Base-by-base conservation (phyloP, 2,329 filamentous ascomycete genomes). In the Stagonosporopsis tanaceti region DNA sequence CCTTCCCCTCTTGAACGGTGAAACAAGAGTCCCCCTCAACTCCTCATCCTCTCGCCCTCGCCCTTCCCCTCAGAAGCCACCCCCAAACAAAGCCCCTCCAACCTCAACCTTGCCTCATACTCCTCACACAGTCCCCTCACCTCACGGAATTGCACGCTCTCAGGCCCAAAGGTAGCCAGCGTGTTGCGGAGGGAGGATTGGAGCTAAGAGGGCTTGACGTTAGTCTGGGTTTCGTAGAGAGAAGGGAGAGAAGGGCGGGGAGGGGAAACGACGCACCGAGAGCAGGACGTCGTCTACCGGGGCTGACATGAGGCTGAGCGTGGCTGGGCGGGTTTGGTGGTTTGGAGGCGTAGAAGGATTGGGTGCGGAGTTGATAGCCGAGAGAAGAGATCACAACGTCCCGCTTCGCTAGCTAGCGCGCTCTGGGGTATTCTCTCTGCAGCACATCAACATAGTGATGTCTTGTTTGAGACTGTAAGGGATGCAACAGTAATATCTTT, bases 181-280 rank as follows among this genome's bases (percentile, higher is more conserved):
- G 70, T 64, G 35, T 76, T 76, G 54, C 72, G 74, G 22, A 76
- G 66, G 6, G 72, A 76, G 5, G 69, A 67, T 46, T 76, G 63
- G 7, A 76, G 66, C 74, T 76, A 39, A 35, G 12, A 11, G 28
- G 8, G 20, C 20, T 20, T 20, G 20, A 20, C 20, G 20, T 20
- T 20, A 20, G 20, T 20, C 20, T 20, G 20, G 20, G 20, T 20
- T 20, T 20, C 3, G 20, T 20, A 20, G 20, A 20, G 20, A 20
- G 20, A 20, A 20, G 20, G 20, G 30, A 4, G 30, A 32, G 30
- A 12, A 12, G 6, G 11, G 6, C 27, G 22, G 22, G 4, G 22
- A 15, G 8, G 22, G 12, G 37, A 39, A 11, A 11, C 6, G n/a
- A 66, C 71, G 42, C 61, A 74, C 71, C 3, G 64, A 71, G 25